Evolutionary conservation across 345 rosid genomes (phyloP), one percentile per base, ranked within the genome.

Genomic region (Eucalyptus erythrocorys): DNA sequence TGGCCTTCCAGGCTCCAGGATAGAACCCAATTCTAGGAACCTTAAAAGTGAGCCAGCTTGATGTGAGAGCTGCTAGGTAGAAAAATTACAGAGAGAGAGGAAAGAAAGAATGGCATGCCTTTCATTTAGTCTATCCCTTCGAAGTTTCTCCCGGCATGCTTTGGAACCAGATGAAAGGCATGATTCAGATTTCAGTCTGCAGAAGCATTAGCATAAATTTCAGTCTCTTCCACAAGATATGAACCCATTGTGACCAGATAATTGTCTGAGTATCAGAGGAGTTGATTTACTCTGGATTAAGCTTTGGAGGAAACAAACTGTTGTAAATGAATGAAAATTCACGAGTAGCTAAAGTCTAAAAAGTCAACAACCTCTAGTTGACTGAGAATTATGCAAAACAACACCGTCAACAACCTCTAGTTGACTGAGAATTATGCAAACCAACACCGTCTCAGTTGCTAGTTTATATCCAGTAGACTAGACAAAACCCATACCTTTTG

Each of bases 141-240:
- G 98, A 95, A 93, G 87, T 94, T 98, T 98, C 95, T 98, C 99
- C 93, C 99, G 93, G 89, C 99, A 97, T 64, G 99, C 99, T 89
- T 98, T 98, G 50, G 99, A 97, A 96, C 97, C 94, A 85, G 97
- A 91, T 47, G 92, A 91, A 90, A 94, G 92, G 87, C 94, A 94
- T 32, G 96, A 80, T 88, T 94, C 94, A 88, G 95, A 88, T 92
- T 96, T 91, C 84, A 86, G 89, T 94, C 95, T 94, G 91, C 91
- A 89, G 66, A 53, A 91, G 81, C 40, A 80, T 11, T 34, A 76
- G 15, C 84, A 37, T 40, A 40, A 76, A 13, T 37, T 40, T 37
- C 42, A 37, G 45, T 37, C 45, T 19, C 45, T 71, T 71, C 27
- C 81, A 71, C 26, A 10, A 71, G 14, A 10, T 5, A 71, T 37